phyloP scores from a whole-genome alignment of 2,329 filamentous ascomycete species.

The Huntiella savannae region DNA sequence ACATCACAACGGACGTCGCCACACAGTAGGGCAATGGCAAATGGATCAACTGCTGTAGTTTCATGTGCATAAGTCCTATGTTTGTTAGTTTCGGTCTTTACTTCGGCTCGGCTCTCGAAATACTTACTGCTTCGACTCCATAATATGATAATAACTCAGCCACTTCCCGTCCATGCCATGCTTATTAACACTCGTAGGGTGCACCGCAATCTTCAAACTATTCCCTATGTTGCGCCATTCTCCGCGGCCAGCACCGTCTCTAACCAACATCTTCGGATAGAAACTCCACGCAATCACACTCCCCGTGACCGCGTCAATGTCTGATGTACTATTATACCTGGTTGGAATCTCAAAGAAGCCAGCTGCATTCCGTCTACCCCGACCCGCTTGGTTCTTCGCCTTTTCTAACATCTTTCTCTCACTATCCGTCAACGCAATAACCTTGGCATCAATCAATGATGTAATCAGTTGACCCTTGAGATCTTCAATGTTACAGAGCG shows the following conservation, averaged over 20 bases:
- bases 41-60: slow-evolving; percentile 61
- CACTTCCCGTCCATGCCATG: slow-evolving; percentile 45
- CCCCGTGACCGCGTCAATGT: slow-evolving; percentile 59
- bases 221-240: slow-evolving; percentile 83
- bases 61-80: slow-evolving; percentile 70
- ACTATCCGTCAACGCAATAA: slow-evolving; percentile 53
- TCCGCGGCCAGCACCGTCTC: slow-evolving; percentile 50
- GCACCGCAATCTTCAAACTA: slow-evolving; percentile 74
- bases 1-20: slow-evolving; percentile 79
- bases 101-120: neutral
- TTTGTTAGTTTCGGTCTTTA: neutral
- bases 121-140: slow-evolving; percentile 67
- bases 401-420: slow-evolving; percentile 53
- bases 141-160: slow-evolving; percentile 92
- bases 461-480: slow-evolving; percentile 80
- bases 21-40: slow-evolving; percentile 67
- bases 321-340: slow-evolving; percentile 54
- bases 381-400: slow-evolving; percentile 38
- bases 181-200: slow-evolving; percentile 80
- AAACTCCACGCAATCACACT: slow-evolving; percentile 86
- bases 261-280: slow-evolving; percentile 77
- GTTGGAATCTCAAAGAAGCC: slow-evolving; percentile 69
- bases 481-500: slow-evolving; percentile 81
- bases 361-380: slow-evolving; percentile 35
- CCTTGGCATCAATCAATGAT: slow-evolving; percentile 68